These are phyloP conservation scores for Pythium grandisporangium DNA, from an alignment of 352 stramenopile genomes.

Conservation along the genomic window DNA sequence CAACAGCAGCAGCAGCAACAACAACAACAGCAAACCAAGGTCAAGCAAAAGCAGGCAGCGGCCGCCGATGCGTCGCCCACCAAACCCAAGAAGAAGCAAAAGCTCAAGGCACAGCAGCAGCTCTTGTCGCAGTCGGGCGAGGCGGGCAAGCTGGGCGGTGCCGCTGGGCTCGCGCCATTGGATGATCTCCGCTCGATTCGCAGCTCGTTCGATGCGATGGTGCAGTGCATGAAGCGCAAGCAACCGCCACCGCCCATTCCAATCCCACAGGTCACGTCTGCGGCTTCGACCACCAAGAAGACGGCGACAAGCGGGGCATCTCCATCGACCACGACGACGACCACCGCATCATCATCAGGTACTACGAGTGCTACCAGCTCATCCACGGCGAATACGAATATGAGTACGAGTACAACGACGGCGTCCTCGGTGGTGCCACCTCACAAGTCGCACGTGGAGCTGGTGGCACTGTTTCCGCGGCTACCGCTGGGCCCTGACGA, in stretches of 20 bases:
- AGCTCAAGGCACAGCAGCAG: no score
- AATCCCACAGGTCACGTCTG: constrained; percentile 20
- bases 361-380: background rate
- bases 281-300: constrained; percentile 2
- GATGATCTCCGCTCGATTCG: constrained; percentile 75
- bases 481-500: constrained; percentile 55
- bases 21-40: no score
- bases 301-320: background rate
- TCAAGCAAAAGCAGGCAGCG: constrained; percentile 17
- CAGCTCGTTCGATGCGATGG: constrained; percentile 74
- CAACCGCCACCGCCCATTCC: constrained; percentile 61
- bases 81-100: no score
- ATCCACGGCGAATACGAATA: no score
- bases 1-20: no score
- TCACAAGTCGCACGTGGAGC: constrained; percentile 77
- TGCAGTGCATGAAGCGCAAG: constrained; percentile 83
- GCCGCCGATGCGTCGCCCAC: constrained; percentile 3
- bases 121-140: no score
- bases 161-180: constrained; percentile 17
- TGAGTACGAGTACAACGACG: background rate
- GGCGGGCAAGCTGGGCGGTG: no score
- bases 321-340: background rate
- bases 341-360: constrained; percentile 1
- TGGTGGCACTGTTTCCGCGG: constrained; percentile 50
- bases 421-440: constrained; percentile 20